Evolutionary conservation across 345 rosid genomes (phyloP).

Genomic region (Arabidopsis thaliana): TAIR10.1 NC_003070.9:7965001-7965500

Average conservation of each 20-base stretch:
- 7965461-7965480: constrained; percentile 57
- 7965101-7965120: constrained; percentile 82
- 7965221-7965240: constrained; percentile 62
- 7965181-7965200: constrained; percentile 53
- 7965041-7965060: constrained; percentile 54
- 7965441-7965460: constrained; percentile 50
- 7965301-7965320: constrained; percentile 43
- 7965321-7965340: constrained; percentile 57
- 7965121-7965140: constrained; percentile 69
- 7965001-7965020: constrained; percentile 56
- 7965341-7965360: constrained; percentile 19
- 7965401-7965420: constrained; percentile 17
- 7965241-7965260: constrained; percentile 64
- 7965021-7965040: constrained; percentile 94
- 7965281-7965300: constrained; percentile 45
- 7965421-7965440: constrained; percentile 63
- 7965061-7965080: constrained; percentile 52
- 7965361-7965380: not conserved
- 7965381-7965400: not conserved
- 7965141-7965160: constrained; percentile 58
- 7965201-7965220: constrained; percentile 61
- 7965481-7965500: constrained; percentile 61
- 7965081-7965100: constrained; percentile 77
- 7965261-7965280: constrained; percentile 40
- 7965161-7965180: constrained; percentile 61